Conservation (phyloP, 2,329 filamentous ascomycete species). For the Aspergillus thermomutatus region DNA sequence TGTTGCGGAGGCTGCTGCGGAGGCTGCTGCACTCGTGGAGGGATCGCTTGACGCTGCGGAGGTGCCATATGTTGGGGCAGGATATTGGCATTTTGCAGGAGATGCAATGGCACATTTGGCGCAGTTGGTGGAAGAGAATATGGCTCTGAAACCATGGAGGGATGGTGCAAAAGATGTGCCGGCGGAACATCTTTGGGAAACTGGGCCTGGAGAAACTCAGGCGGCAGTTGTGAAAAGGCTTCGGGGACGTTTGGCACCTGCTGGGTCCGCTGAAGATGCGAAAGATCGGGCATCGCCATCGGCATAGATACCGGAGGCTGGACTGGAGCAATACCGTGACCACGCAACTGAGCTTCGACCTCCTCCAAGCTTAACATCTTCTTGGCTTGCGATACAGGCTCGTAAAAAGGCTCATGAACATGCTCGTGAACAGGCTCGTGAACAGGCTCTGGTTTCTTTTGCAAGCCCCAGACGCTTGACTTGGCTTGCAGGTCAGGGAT, state of each 20-base stretch:
- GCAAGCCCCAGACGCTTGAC: constrained; percentile 84
- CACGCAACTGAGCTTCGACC: constrained; percentile 88
- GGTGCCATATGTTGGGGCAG: constrained; percentile 45
- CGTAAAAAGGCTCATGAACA: constrained; percentile 11
- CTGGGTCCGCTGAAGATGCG: constrained; percentile 30
- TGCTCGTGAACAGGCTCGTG: background rate
- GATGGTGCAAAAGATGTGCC: constrained; percentile 36
- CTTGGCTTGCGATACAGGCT: constrained; percentile 44
- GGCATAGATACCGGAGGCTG: constrained; percentile 27
- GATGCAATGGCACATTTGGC: constrained; percentile 62
- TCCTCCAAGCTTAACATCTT: constrained; percentile 97
- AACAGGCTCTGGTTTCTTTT: constrained; percentile 31
- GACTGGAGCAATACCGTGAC: constrained; percentile 49
- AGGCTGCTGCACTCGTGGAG: constrained; percentile 34
- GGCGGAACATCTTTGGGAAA: constrained; percentile 33
- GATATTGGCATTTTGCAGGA: constrained; percentile 75
- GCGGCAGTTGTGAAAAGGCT: constrained; percentile 34
- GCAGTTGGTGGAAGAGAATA: constrained; percentile 44
- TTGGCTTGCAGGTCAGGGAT: constrained; percentile 90
- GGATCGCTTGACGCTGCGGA: constrained; percentile 35
- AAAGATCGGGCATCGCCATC: constrained; percentile 26
- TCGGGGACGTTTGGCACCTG: constrained; percentile 30
- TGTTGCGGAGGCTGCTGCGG: constrained; percentile 33
- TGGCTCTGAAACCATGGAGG: constrained; percentile 42
- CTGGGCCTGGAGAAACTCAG: constrained; percentile 48